These are phyloP conservation scores for Corylus avellana DNA, from an alignment of 306 rosid genomes.

Conservation along the genomic window DNA sequence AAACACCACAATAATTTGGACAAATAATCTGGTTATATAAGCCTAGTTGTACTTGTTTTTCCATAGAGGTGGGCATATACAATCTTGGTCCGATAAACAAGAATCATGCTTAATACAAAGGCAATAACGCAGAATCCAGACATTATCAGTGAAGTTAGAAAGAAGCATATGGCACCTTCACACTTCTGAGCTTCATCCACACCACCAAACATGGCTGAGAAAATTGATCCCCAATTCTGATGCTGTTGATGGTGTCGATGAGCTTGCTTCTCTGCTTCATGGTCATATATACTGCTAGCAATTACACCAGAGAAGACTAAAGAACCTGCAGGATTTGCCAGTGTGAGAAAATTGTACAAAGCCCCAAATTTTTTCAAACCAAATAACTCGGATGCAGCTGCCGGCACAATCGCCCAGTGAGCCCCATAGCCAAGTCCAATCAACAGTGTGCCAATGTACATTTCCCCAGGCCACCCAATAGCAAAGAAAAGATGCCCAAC, in stretches of 20 bases:
- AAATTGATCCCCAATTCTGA: slow-evolving; percentile 41
- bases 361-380: slow-evolving; percentile 90
- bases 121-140: slow-evolving; percentile 70
- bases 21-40: slow-evolving; percentile 9
- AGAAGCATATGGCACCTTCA: slow-evolving; percentile 75
- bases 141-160: slow-evolving; percentile 69
- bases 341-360: slow-evolving; percentile 82
- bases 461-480: slow-evolving; percentile 87
- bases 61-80: slow-evolving; percentile 81
- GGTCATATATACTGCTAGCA: slow-evolving; percentile 79
- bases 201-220: slow-evolving; percentile 28
- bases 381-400: slow-evolving; percentile 94
- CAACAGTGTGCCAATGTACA: slow-evolving; percentile 73
- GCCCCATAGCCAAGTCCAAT: slow-evolving; percentile 92
- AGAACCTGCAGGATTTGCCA: slow-evolving; percentile 81
- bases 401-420: slow-evolving; percentile 94
- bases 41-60: slow-evolving; percentile 40
- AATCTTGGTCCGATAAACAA: slow-evolving; percentile 68
- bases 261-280: slow-evolving; percentile 87
- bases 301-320: slow-evolving; percentile 76
- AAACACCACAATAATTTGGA: slow-evolving; percentile 8
- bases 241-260: slow-evolving; percentile 27
- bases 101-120: slow-evolving; percentile 61
- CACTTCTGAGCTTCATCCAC: slow-evolving; percentile 51
- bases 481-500: slow-evolving; percentile 72